Evolutionary conservation across 495 filamentous ascomycete genomes (phyloP), one percentile per base, ranked within the genome.

Genomic region (Aspergillus nanangensis): DNA sequence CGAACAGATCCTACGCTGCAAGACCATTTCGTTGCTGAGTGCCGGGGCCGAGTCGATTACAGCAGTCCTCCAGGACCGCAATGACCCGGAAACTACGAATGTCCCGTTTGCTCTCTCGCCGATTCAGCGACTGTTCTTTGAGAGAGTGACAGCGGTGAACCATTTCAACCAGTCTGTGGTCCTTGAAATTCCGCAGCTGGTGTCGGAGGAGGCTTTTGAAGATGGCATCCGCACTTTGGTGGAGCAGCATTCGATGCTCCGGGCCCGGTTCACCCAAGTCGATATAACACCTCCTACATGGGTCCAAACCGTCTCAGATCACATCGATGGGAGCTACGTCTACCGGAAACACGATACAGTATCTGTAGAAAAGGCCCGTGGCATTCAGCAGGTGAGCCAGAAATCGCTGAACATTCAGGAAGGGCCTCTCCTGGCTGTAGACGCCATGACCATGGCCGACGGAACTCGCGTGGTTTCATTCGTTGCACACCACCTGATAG

Each of bases 161-260:
- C 5, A 5, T 19, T 17, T n/a, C 36, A 33, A n/a, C 11, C 13
- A 18, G 1, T 8, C 14, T 8, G 2, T 20, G 10, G 7, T 7
- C 5, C 17, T 37, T 5, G 17, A 37, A 15, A 5, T 37, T 5
- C 34, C 7, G 17, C 8, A 37, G 5, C 34, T 13, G 7, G 27
- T 31, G 7, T 7, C 13, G 27, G 8, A 8, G 8, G 60, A 67
- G 10, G 69, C 72, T 14, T 45, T 84, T 10, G 50, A 56, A 11
- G 58, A 65, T 3, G 77, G 78, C 2, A 47, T 78, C 17, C 64
- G 74, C 35, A 63, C 72, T 0, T 52, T 82, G 9, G 74, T 82
- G 13, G 61, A 58, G 1, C 73, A 71, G 18, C 81, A 85, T 46
- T 68, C 77, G 13, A 83, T 84, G 80, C 66, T 85, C 14, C 67